Base-by-base conservation (phyloP, 192 early-diverging fungal genomes). In the Umbelopsis sp. region DNA sequence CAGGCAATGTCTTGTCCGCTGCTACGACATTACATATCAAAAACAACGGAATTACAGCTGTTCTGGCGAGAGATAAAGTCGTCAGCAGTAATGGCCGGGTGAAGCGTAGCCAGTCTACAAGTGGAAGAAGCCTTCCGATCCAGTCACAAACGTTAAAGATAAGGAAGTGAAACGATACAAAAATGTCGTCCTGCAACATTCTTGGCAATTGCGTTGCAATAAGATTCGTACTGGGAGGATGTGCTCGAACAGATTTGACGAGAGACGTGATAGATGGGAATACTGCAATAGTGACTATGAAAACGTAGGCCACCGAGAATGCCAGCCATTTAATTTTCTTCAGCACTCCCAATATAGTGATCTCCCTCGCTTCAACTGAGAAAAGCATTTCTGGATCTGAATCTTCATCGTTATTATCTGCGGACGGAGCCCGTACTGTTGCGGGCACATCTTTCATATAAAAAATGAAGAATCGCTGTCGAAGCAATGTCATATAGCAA, bases 241-340 rank as follows among this genome's bases (percentile, higher is more conserved):
- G 69, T 49, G 50, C 68, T 9, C 21, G 66, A 2, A 76, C 71
- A 35, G 87, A 87, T 49, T 87, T 82, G 49, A 93, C 87, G 25
- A 89, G 76, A 1, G 89, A 79, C 2, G 92, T 94, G 45, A 93
- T 81, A 11, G 92, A 89, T 0, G 93, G 93, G 72, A 89, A 94
- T 10, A 93, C 74, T 13, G 86, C 80, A 16, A 94, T 74, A 0
- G 93, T 94, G 48, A 92, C 73, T 11, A 82, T 67, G 76, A 91
- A 92, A 35, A 88, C 81, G 22, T 90, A 74, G 4, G 82, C 71
- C 6, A 91, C 80, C 13, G 85, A 77, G 49, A 87, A 81, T 25
- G 80, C 79, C 51, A 85, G 70, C 71, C 61, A 41, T 23, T 52
- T 13, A 68, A 73, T 58, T 44, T 75, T 49, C 61, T 49, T 46